Conservation (phyloP, 192 early-diverging fungal genomes). For the Powellomyces hirtus region DNA sequence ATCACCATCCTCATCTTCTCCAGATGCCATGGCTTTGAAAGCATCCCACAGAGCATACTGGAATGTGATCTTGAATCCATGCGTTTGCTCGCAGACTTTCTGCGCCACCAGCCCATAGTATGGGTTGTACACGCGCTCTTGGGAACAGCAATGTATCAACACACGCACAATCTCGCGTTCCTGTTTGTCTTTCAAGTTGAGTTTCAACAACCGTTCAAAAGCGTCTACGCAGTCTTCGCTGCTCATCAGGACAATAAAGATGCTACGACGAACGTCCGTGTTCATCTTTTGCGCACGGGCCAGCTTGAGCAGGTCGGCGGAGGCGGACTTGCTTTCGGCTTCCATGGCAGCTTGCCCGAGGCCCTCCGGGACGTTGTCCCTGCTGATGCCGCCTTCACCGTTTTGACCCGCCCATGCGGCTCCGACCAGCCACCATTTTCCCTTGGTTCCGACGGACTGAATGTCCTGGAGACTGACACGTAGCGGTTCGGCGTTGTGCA, state of each 20-base stretch:
- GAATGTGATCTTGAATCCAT: slow-evolving; percentile 85
- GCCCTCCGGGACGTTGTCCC: neutral
- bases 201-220: slow-evolving; percentile 78
- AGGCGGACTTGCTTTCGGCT: neutral
- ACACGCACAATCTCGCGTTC: slow-evolving; percentile 94
- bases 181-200: slow-evolving; percentile 87
- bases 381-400: slow-evolving; percentile 28
- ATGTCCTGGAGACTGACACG: slow-evolving; percentile 86
- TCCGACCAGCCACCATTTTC: slow-evolving; percentile 99
- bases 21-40: slow-evolving; percentile 72
- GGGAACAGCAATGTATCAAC: slow-evolving; percentile 82
- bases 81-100: slow-evolving; percentile 72
- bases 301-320: slow-evolving; percentile 63
- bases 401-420: slow-evolving; percentile 85
- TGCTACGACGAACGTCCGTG: slow-evolving; percentile 87
- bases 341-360: neutral
- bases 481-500: slow-evolving; percentile 65
- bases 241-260: slow-evolving; percentile 91
- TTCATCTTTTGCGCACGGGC: slow-evolving; percentile 93
- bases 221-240: slow-evolving; percentile 95
- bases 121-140: slow-evolving; percentile 89
- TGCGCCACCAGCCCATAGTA: slow-evolving; percentile 87
- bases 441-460: slow-evolving; percentile 72
- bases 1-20: slow-evolving; percentile 49
- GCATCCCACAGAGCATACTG: slow-evolving; percentile 97